Conservation (phyloP, 805 yeast genomes). For the Lipomyces yamanashiensis region DNA sequence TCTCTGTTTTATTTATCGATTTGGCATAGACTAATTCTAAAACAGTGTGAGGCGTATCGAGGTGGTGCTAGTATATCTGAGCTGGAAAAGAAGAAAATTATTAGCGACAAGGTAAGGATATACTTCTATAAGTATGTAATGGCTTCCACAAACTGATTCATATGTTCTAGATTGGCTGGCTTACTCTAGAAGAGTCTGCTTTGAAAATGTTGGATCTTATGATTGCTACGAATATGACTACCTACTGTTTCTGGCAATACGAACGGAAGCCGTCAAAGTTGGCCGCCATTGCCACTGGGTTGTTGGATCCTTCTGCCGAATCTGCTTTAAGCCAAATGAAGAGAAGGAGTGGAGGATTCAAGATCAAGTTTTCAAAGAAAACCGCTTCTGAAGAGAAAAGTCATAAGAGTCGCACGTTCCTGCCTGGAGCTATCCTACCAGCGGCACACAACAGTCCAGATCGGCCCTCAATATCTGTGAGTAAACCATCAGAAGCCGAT, state of each 20-base stretch:
- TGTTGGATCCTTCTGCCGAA: conserved; percentile 4
- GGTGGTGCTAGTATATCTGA: conserved; percentile 8
- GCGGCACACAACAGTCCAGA: background rate
- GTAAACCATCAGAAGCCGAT: background rate
- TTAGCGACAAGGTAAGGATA: conserved; percentile 15
- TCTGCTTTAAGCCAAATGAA: background rate
- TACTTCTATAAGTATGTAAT: too few relatives aligned
- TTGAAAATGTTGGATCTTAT: conserved; percentile 32
- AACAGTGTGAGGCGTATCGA: conserved; percentile 15
- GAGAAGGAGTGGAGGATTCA: conserved; percentile 5
- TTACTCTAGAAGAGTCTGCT: conserved; percentile 20
- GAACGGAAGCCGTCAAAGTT: conserved; percentile 25
- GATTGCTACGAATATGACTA: conserved; percentile 30
- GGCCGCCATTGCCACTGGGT: conserved; percentile 27
- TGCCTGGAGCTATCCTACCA: background rate
- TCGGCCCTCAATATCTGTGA: background rate
- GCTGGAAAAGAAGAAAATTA: conserved; percentile 15
- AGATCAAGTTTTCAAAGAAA: conserved; percentile 7
- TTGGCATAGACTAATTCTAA: background rate
- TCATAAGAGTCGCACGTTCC: background rate
- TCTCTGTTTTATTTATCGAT: background rate
- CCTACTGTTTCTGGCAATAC: conserved; percentile 25
- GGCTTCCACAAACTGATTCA: background rate
- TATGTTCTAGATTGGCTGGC: conserved; percentile 26
- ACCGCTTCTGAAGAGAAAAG: background rate